Conservation (phyloP, 805 yeast species). For the Pichia cephalocereana region DNA sequence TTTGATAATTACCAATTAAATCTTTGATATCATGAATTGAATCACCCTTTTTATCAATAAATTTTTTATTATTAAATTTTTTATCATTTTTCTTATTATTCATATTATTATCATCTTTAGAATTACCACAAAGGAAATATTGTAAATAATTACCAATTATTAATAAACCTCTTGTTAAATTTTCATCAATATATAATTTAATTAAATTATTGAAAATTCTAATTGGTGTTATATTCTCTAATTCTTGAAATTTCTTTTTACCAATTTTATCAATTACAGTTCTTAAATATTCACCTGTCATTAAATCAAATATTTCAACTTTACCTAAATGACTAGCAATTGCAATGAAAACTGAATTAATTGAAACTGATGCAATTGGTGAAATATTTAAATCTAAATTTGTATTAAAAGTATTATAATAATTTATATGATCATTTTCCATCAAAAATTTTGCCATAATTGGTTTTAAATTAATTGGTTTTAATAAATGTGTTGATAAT, state of each 20-base stretch:
- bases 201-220: not conserved
- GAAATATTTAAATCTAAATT: not conserved
- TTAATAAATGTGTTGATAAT: conserved; percentile 7
- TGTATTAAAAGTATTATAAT: not conserved
- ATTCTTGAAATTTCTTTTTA: conserved; percentile 12
- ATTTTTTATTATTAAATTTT: conserved; percentile 3
- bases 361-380: conserved; percentile 20
- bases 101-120: conserved; percentile 10
- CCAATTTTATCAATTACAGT: conserved; percentile 17
- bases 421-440: conserved; percentile 13
- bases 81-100: conserved; percentile 11
- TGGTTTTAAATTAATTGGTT: conserved; percentile 11
- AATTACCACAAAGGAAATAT: conserved; percentile 39
- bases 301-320: conserved; percentile 32
- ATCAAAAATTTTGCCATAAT: conserved; percentile 17
- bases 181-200: conserved; percentile 14
- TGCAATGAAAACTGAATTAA: conserved; percentile 23
- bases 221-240: conserved; percentile 6
- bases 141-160: conserved; percentile 34
- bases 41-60: conserved; percentile 13
- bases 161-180: conserved; percentile 28
- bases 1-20: conserved; percentile 25
- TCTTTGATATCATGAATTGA: conserved; percentile 24
- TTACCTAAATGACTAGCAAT: conserved; percentile 37
- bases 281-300: conserved; percentile 33